phyloP scores from a whole-genome alignment of 805 yeast genomes.

The Sungouiozyma intestinalis region DNA sequence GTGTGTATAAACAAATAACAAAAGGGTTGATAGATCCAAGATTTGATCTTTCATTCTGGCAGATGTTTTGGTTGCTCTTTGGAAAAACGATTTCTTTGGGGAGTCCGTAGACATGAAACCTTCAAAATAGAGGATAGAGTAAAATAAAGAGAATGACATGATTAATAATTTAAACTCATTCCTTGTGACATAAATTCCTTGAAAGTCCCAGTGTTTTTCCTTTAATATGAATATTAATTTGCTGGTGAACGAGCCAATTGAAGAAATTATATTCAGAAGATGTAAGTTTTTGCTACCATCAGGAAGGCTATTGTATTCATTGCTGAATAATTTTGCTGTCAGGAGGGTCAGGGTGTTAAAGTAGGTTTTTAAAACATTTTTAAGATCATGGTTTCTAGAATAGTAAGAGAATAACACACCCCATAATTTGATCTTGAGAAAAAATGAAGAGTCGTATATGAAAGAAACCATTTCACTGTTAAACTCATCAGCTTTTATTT shows the following conservation, averaged over 20 bases:
- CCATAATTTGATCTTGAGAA: constrained; percentile 67
- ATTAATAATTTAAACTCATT: constrained; percentile 15
- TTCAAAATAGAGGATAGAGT: constrained; percentile 43
- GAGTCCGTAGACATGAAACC: constrained; percentile 30
- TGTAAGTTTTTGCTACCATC: constrained; percentile 31
- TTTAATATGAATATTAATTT: constrained; percentile 26
- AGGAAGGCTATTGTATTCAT: constrained; percentile 16
- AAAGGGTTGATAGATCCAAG: constrained; percentile 22
- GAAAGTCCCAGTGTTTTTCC: constrained; percentile 29
- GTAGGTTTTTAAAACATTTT: constrained; percentile 39
- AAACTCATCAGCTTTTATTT: constrained; percentile 6
- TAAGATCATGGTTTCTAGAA: constrained; percentile 19
- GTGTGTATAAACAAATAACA: constrained; percentile 8
- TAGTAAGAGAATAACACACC: constrained; percentile 54
- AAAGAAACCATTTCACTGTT: constrained; percentile 50
- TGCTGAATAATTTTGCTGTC: constrained; percentile 27
- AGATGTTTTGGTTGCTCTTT: constrained; percentile 35
- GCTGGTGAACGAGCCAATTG: constrained; percentile 17
- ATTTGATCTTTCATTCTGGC: constrained; percentile 38
- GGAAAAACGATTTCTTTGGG: constrained; percentile 32
- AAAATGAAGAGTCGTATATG: constrained; percentile 51
- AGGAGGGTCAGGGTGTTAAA: constrained; percentile 41
- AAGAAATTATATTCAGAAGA: constrained; percentile 40
- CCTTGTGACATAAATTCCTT: not conserved
- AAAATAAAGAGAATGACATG: constrained; percentile 33